Base-by-base conservation (phyloP, 2,329 filamentous ascomycete genomes). In the Drechslerella stenobrocha region DNA sequence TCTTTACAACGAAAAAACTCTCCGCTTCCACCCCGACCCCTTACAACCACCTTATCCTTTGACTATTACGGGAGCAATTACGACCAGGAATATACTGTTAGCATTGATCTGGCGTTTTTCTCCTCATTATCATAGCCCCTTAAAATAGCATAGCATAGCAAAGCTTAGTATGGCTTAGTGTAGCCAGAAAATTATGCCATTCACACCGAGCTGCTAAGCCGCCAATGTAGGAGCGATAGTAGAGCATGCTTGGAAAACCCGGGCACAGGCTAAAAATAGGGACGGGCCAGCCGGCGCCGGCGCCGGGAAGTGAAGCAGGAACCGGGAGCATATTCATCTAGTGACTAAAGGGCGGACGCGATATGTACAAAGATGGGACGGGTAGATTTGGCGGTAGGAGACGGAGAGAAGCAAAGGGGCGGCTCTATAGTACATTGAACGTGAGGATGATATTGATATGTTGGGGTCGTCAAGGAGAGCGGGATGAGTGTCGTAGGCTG, bases 121-220 rank as follows among this genome's bases (percentile, higher is more conserved):
- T 18, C 15, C 15, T 37, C n/a, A 8, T 37, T 4, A 4, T 15
- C 34, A 8, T 37, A 13, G 30, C 6, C 13, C 30, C 30, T 9
- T 37, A 42, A 18, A 20, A 18, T 42, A 42, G 37, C 37, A 42
- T 42, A 42, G 15, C 15, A 42, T 42, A 42, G 28, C 28, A 30
- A 30, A n/a, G n/a, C n/a, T n/a, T n/a, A n/a, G n/a, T n/a, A n/a
- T n/a, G n/a, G 34, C 34, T 4, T 5, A 37, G 11, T 37, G 11
- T 4, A 37, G 11, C 30, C 6, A 32, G n/a, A n/a, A n/a, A n/a
- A n/a, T n/a, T n/a, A 32, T 32, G 30, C 30, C 30, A 13, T 9
- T 37, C n/a, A n/a, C n/a, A n/a, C n/a, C n/a, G n/a, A n/a, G n/a
- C n/a, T n/a, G n/a, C n/a, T n/a, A n/a, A n/a, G n/a, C n/a, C n/a